phyloP scores from a whole-genome alignment of 306 rosid species.

The Castanospermum australe region DNA sequence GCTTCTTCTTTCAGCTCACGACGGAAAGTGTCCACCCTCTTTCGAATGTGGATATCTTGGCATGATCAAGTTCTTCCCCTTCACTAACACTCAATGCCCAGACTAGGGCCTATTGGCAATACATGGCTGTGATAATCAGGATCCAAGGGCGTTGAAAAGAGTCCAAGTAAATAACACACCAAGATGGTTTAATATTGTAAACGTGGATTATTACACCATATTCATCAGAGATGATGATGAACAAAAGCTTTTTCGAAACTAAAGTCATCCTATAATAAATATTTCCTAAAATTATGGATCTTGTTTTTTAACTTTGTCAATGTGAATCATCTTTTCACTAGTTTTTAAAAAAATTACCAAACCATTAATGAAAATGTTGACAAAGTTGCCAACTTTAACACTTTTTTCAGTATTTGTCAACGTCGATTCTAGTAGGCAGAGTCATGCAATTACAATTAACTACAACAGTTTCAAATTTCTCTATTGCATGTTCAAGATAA shows the following conservation, averaged over 20 bases:
- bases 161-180: slow-evolving; percentile 7
- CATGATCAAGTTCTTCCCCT: slow-evolving; percentile 16
- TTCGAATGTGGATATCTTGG: slow-evolving; percentile 13
- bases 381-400: no score
- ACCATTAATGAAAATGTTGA: no score
- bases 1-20: slow-evolving; percentile 1
- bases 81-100: not conserved
- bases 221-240: not conserved
- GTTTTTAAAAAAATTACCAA: no score
- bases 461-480: not conserved
- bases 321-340: no score
- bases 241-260: not conserved
- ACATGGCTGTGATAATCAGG: not conserved
- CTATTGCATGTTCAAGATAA: not conserved
- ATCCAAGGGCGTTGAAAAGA: not conserved
- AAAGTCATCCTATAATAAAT: no score
- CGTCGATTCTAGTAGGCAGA: not conserved
- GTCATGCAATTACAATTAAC: not conserved
- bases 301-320: no score
- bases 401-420: not conserved
- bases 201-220: not conserved
- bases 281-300: no score
- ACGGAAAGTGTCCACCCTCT: slow-evolving; percentile 16
- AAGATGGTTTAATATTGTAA: not conserved
- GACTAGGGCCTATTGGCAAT: slow-evolving; percentile 22